A percentile compares a stretch with the other conserved stretches of the same genome.
Evolutionary conservation across 2,329 filamentous ascomycete species (phyloP).

Genomic region (Claviceps arundinis): DNA sequence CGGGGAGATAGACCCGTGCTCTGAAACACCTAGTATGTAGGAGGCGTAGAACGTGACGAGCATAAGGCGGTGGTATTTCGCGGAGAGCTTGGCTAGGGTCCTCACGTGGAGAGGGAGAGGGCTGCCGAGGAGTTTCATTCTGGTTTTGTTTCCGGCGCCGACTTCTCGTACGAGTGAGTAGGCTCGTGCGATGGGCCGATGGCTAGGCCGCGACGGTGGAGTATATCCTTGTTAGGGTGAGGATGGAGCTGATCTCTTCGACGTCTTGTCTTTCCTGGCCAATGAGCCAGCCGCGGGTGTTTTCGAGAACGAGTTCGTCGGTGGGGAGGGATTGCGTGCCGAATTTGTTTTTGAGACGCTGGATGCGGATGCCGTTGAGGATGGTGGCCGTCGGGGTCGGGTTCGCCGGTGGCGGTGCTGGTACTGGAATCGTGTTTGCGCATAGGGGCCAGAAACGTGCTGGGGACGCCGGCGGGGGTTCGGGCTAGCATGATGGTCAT

Average conservation of each 20-base stretch:
- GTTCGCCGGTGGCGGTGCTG: slow-evolving; percentile 15
- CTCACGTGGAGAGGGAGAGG: slow-evolving; percentile 44
- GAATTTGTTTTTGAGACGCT: slow-evolving; percentile 59
- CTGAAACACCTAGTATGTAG: slow-evolving; percentile 40
- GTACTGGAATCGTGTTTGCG: slow-evolving; percentile 25
- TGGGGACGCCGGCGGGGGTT: slow-evolving; percentile 35
- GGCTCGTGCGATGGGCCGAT: slow-evolving; percentile 32
- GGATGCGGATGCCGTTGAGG: slow-evolving; percentile 55
- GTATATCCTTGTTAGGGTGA: slow-evolving; percentile 53
- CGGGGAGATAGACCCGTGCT: slow-evolving; percentile 22
- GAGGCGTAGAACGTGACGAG: slow-evolving; percentile 41
- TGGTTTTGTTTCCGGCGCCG: slow-evolving; percentile 27
- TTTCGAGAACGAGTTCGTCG: slow-evolving; percentile 53
- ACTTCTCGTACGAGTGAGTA: slow-evolving; percentile 45
- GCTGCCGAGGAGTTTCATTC: slow-evolving; percentile 35
- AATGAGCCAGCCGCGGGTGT: slow-evolving; percentile 52
- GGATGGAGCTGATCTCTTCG: slow-evolving; percentile 52
- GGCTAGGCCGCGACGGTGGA: slow-evolving; percentile 31
- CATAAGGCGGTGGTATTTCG: slow-evolving; percentile 42
- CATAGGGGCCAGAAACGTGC: slow-evolving; percentile 53
- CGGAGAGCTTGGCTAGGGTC: slow-evolving; percentile 41
- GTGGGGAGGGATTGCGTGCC: slow-evolving; percentile 59
- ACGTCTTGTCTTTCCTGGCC: slow-evolving; percentile 54
- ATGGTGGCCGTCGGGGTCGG: slow-evolving; percentile 21
- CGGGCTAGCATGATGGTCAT: slow-evolving; percentile 52